Conservation (phyloP, 768 basidiomycete genomes). For the Pleurotus sapidus region DNA sequence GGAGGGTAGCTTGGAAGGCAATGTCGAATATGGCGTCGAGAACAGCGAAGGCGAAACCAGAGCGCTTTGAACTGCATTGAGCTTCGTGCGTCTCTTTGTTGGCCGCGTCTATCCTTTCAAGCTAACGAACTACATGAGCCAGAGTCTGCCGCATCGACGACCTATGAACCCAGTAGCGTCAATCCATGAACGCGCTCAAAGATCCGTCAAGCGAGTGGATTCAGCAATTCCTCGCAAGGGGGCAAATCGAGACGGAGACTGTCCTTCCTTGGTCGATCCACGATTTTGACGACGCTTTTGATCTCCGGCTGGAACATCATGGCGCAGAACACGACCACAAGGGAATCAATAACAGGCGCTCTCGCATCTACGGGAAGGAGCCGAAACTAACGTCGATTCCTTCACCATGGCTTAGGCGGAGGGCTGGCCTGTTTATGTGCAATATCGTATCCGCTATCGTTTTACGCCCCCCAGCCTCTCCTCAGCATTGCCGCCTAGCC, state of each 20-base stretch:
- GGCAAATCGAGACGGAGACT: too few species aligned
- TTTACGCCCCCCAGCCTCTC: too few species aligned
- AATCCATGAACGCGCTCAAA: too few species aligned
- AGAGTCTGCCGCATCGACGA: constrained; percentile 39
- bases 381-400: constrained; percentile 47
- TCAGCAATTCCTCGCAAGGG: too few species aligned
- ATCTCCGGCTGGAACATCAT: too few species aligned
- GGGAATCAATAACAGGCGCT: constrained; percentile 42
- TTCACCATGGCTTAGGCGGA: constrained; percentile 35
- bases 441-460: constrained; percentile 52
- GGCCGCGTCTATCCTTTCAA: not conserved
- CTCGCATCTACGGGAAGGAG: constrained; percentile 19
- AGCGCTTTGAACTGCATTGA: constrained; percentile 49
- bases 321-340: constrained; percentile 32
- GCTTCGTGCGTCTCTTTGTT: constrained; percentile 45
- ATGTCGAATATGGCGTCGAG: too few species aligned
- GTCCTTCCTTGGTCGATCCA: too few species aligned
- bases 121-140: not conserved
- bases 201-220: too few species aligned
- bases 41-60: constrained; percentile 38
- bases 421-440: constrained; percentile 50
- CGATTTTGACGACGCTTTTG: too few species aligned
- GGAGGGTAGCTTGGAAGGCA: constrained; percentile 49
- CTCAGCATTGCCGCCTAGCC: too few species aligned
- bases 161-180: too few species aligned